These are phyloP conservation scores for Sorghum bicolor DNA, from an alignment of 176 grass and related monocot genomes.

Conservation along the genomic window Sorghum_bicolor_NCBIv3 NC_012870.2:2589501-2590000, in stretches of 20 bases:
- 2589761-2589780: neutral
- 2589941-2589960: constrained; percentile 99
- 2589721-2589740: neutral
- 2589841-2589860: constrained; percentile 76
- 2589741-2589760: neutral
- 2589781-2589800: constrained; percentile 13
- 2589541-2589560: constrained; percentile 19
- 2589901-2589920: constrained; percentile 70
- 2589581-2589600: constrained; percentile 33
- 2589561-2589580: constrained; percentile 19
- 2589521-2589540: constrained; percentile 9
- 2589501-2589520: constrained; percentile 22
- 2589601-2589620: constrained; percentile 2
- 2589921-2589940: constrained; percentile 90
- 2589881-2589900: constrained; percentile 80
- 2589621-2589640: neutral
- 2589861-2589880: constrained; percentile 84
- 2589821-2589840: constrained; percentile 92
- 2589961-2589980: constrained; percentile 78
- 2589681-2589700: constrained; percentile 5
- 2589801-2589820: constrained; percentile 95
- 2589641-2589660: neutral
- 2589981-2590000: constrained; percentile 87
- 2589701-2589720: neutral
- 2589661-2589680: neutral